A percentile compares a stretch with the other conserved stretches of the same genome.
Conservation (phyloP, 2,329 filamentous ascomycete genomes). For the Hymenoscyphus scutula region DNA sequence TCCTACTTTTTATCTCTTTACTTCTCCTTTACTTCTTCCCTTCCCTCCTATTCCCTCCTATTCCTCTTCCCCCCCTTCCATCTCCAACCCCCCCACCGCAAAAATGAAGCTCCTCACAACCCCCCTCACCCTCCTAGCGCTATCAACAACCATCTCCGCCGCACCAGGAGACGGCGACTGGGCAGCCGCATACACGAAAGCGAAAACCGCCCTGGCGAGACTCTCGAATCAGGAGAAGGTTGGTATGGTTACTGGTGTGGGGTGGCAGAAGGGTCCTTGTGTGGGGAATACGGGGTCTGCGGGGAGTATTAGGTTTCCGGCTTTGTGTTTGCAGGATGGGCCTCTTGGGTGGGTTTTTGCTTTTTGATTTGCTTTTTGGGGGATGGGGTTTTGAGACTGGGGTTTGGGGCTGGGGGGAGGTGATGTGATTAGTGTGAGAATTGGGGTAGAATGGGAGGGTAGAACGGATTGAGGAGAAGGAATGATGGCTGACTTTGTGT, state of each 20-base stretch:
- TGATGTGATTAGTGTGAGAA: too few relatives aligned
- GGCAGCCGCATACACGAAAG: conserved; percentile 68
- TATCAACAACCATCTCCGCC: conserved; percentile 19
- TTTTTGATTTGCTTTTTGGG: background rate
- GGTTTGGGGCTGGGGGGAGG: too few relatives aligned
- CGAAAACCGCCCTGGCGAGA: conserved; percentile 61
- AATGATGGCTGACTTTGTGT: background rate
- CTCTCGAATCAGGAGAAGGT: conserved; percentile 77
- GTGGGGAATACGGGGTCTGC: conserved; percentile 61
- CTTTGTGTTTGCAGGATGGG: conserved; percentile 76
- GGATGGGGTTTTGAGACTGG: too few relatives aligned
- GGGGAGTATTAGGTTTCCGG: conserved; percentile 62
- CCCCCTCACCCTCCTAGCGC: conserved; percentile 15
- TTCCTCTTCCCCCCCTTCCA: background rate
- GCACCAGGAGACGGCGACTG: conserved; percentile 45
- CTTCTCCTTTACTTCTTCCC: background rate
- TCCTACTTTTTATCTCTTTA: background rate
- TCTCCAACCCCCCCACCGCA: background rate
- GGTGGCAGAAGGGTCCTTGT: conserved; percentile 71
- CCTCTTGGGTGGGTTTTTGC: conserved; percentile 59
- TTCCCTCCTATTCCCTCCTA: too few relatives aligned
- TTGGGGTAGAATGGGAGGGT: too few relatives aligned
- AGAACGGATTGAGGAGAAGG: background rate
- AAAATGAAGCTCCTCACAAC: background rate
- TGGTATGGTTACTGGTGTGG: conserved; percentile 73